A percentile compares a stretch with the other conserved stretches of the same genome.
phyloP scores from a whole-genome alignment of 768 basidiomycete genomes.

The Suillus spraguei region DNA sequence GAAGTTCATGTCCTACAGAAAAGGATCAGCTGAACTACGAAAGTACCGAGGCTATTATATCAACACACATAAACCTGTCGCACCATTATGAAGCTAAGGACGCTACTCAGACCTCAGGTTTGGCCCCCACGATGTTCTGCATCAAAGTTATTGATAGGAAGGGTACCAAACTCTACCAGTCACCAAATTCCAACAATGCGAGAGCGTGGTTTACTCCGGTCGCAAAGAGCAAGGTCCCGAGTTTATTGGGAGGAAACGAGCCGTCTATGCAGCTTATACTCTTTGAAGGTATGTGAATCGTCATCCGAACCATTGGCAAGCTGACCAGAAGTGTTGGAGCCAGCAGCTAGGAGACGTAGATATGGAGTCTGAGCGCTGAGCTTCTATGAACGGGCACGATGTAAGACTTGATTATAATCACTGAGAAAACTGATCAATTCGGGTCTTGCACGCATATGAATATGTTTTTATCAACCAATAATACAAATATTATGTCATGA shows the following conservation, averaged over 20 bases:
- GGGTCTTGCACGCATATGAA: background rate
- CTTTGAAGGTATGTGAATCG: conserved; percentile 43
- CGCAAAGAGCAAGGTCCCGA: conserved; percentile 51
- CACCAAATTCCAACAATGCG: conserved; percentile 49
- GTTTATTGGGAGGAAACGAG: conserved; percentile 26
- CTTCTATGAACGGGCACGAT: background rate
- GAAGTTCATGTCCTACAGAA: conserved; percentile 52
- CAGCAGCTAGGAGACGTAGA: conserved; percentile 39
- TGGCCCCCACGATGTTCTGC: background rate
- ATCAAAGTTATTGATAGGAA: conserved; percentile 73
- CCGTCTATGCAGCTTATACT: conserved; percentile 28
- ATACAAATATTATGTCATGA: too few relatives aligned
- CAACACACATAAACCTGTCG: conserved; percentile 68
- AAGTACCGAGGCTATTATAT: conserved; percentile 61
- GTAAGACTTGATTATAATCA: background rate
- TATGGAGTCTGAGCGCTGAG: background rate
- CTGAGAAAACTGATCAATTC: background rate
- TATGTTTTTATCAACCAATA: background rate
- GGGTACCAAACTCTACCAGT: conserved; percentile 41
- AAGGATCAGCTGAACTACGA: conserved; percentile 37
- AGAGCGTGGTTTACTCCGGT: conserved; percentile 84
- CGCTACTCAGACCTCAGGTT: conserved; percentile 82
- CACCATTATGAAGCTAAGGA: conserved; percentile 84
- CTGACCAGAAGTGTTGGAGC: conserved; percentile 54
- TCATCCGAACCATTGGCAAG: conserved; percentile 41